These are phyloP conservation scores for Fistulifera solaris DNA, from an alignment of 108 stramenopile genomes.

Conservation along the genomic window DNA sequence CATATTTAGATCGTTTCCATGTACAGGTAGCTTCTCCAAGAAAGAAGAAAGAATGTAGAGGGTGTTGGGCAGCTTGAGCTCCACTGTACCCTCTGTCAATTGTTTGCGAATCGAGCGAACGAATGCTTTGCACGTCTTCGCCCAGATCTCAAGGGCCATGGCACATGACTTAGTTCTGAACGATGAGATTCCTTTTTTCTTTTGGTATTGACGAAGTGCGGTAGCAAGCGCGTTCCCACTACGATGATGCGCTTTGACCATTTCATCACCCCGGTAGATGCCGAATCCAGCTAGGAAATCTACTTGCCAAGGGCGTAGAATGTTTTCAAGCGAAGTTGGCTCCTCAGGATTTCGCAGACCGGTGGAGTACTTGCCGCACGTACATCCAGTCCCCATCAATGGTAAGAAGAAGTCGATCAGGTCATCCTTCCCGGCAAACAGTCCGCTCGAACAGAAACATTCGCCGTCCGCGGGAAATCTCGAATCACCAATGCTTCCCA, in stretches of 20 bases:
- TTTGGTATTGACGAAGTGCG: conserved; percentile 45
- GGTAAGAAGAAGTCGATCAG: conserved; percentile 67
- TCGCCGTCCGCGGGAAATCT: background rate
- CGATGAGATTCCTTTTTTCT: conserved; percentile 26
- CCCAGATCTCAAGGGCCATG: conserved; percentile 66
- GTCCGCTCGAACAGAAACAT: conserved; percentile 42
- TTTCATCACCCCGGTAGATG: conserved; percentile 31
- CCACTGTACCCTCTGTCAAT: conserved; percentile 7
- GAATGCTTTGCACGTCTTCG: conserved; percentile 52
- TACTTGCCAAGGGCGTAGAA: conserved; percentile 68
- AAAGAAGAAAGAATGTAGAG: conserved; percentile 26
- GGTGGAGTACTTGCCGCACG: conserved; percentile 31
- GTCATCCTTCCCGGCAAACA: conserved; percentile 60
- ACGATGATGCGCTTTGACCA: conserved; percentile 41
- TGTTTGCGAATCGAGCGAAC: conserved; percentile 58
- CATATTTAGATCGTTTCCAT: background rate
- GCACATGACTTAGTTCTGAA: conserved; percentile 48
- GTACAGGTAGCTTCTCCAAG: conserved; percentile 10
- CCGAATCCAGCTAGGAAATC: conserved; percentile 40
- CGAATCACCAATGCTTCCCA: background rate
- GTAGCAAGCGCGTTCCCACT: conserved; percentile 30
- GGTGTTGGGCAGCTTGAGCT: conserved; percentile 19
- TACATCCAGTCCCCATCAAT: conserved; percentile 63
- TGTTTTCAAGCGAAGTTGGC: conserved; percentile 51
- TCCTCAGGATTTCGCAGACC: conserved; percentile 29